phyloP scores from a whole-genome alignment of 306 rosid species.

The Vigna nakashimae region DNA sequence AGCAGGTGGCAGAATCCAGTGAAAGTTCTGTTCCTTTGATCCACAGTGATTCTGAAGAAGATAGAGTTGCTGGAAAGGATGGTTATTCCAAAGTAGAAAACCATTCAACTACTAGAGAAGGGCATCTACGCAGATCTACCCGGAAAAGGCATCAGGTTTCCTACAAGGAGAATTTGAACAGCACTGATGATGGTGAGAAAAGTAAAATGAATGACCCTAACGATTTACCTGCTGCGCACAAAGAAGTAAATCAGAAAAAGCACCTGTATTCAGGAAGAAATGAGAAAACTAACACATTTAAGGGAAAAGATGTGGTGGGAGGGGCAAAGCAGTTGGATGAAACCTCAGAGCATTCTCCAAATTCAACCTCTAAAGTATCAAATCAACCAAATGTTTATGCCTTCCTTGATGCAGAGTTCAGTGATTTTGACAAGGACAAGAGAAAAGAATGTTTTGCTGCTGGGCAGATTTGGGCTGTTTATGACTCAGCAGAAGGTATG shows the following conservation, averaged over 20 bases:
- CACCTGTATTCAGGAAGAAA: constrained; percentile 38
- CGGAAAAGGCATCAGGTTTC: constrained; percentile 68
- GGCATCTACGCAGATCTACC: constrained; percentile 65
- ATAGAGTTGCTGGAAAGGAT: constrained; percentile 47
- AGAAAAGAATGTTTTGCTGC: constrained; percentile 57
- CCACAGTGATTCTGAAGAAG: constrained; percentile 64
- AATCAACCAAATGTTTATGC: constrained; percentile 32
- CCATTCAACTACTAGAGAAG: constrained; percentile 47
- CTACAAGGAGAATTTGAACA: constrained; percentile 59
- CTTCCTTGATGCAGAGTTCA: constrained; percentile 71
- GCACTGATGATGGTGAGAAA: constrained; percentile 35
- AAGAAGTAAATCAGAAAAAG: constrained; percentile 50
- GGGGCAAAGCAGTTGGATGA: constrained; percentile 41
- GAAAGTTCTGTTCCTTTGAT: constrained; percentile 54
- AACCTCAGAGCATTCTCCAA: constrained; percentile 40
- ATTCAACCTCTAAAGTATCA: constrained; percentile 42
- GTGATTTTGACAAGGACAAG: constrained; percentile 66
- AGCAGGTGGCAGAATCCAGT: constrained; percentile 55
- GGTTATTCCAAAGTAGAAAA: constrained; percentile 51
- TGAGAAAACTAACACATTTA: constrained; percentile 37
- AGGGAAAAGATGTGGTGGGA: constrained; percentile 45
- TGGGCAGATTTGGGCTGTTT: constrained; percentile 91
- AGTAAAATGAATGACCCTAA: constrained; percentile 32
- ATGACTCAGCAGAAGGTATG: constrained; percentile 76
- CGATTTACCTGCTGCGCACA: constrained; percentile 22